phyloP scores from a whole-genome alignment of 1,139 yeast genomes.

The Pichia inconspicua region DNA sequence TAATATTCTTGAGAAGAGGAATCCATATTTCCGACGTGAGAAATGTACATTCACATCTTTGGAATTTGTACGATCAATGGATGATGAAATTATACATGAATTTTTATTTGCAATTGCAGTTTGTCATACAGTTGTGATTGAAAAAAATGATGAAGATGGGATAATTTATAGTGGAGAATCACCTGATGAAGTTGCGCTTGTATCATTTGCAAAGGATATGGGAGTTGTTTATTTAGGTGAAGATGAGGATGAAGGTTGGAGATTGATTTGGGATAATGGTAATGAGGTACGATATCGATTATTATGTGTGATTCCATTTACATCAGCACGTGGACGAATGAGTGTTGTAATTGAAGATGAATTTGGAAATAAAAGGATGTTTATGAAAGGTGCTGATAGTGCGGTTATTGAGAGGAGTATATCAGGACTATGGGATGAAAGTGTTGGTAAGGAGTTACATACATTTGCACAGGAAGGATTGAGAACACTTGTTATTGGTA shows the following conservation, averaged over 20 bases:
- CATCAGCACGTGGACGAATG: constrained; percentile 54
- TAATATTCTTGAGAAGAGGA: constrained; percentile 17
- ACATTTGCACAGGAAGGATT: constrained; percentile 55
- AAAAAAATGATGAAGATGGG: constrained; percentile 23
- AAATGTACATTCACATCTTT: constrained; percentile 43
- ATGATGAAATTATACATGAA: constrained; percentile 38
- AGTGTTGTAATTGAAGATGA: constrained; percentile 43
- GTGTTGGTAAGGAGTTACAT: constrained; percentile 28
- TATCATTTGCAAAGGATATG: constrained; percentile 49
- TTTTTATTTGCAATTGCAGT: constrained; percentile 48
- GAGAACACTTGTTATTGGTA: constrained; percentile 49
- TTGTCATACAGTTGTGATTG: constrained; percentile 56
- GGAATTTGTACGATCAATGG: constrained; percentile 36
- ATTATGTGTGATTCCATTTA: constrained; percentile 46
- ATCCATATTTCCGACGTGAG: constrained; percentile 31
- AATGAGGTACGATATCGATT: constrained; percentile 32
- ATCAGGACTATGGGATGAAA: constrained; percentile 20
- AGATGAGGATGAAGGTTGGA: constrained; percentile 29
- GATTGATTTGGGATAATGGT: constrained; percentile 17
- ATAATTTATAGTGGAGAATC: constrained; percentile 48
- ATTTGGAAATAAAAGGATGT: constrained; percentile 31
- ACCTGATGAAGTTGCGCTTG: constrained; percentile 60
- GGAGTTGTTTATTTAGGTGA: constrained; percentile 45
- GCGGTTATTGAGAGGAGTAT: constrained; percentile 33
- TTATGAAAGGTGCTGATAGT: constrained; percentile 52